Evolutionary conservation across 169 alveolate genomes (phyloP).

Genomic region (Plasmodium reichenowi): DNA sequence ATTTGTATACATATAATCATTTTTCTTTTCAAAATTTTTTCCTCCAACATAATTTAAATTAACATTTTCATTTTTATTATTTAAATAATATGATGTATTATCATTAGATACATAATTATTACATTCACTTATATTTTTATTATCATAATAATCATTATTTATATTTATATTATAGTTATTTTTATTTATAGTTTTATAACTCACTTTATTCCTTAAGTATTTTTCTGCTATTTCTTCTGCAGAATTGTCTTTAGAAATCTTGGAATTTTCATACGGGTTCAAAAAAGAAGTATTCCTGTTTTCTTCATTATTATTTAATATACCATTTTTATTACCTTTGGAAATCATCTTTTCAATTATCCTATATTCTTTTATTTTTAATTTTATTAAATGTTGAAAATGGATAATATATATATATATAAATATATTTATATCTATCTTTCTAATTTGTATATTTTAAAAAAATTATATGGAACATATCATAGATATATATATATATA

Average conservation of each 20-base stretch:
- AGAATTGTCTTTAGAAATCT: slow-evolving; percentile 38
- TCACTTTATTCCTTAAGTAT: slow-evolving; percentile 63
- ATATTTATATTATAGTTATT: slow-evolving; percentile 13
- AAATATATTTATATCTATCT: background rate
- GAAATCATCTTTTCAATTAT: slow-evolving; percentile 22
- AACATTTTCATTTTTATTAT: slow-evolving; percentile 10
- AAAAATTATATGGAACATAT: no score
- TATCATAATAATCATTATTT: slow-evolving; percentile 8
- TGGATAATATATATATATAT: background rate
- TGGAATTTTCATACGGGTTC: slow-evolving; percentile 51
- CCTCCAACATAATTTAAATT: background rate
- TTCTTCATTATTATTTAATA: background rate
- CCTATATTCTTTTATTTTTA: background rate
- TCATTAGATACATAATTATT: background rate
- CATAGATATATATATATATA: background rate
- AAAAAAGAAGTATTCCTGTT: slow-evolving; percentile 7
- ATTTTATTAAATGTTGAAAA: background rate
- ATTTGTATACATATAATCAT: slow-evolving; percentile 14
- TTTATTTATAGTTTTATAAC: slow-evolving; percentile 40
- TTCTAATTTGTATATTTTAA: no score
- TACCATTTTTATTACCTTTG: background rate
- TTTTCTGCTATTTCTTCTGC: slow-evolving; percentile 77
- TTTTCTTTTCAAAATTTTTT: slow-evolving; percentile 34
- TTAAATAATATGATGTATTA: slow-evolving; percentile 12
- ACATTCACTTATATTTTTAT: slow-evolving; percentile 7